Conservation (phyloP, 306 rosid genomes). For the Argentina anserina region DNA sequence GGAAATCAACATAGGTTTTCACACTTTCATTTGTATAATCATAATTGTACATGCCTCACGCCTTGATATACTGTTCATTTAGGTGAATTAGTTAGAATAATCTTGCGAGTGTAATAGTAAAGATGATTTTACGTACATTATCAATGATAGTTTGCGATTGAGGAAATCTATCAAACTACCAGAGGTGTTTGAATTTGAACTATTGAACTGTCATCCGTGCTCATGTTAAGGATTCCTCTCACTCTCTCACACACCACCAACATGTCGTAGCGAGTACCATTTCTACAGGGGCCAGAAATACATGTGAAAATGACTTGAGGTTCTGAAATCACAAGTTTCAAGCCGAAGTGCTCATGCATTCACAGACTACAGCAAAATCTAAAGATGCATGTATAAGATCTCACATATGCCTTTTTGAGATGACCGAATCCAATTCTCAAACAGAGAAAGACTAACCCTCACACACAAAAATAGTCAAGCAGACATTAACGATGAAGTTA, state of each 20-base stretch:
- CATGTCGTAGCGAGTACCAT: not conserved
- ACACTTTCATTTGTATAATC: conserved; percentile 32
- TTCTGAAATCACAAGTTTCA: conserved; percentile 3
- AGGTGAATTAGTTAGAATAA: conserved; percentile 23
- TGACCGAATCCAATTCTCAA: conserved; percentile 6
- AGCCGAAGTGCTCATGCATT: not conserved
- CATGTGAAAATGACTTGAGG: not conserved
- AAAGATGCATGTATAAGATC: not conserved
- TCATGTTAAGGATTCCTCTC: not conserved
- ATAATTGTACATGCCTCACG: conserved; percentile 42
- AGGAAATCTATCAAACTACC: not conserved
- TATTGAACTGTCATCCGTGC: not conserved
- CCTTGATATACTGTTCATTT: conserved; percentile 37
- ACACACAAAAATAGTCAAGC: not conserved
- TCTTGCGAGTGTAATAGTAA: not conserved
- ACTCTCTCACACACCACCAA: not conserved
- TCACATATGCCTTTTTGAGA: not conserved
- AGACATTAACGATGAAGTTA: not conserved
- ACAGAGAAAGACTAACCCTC: conserved; percentile 8
- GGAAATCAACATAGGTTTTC: conserved; percentile 25
- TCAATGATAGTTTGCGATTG: conserved; percentile 10
- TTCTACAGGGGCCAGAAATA: not conserved
- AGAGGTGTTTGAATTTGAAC: not conserved
- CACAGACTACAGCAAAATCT: not conserved
- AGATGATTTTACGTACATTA: not conserved